phyloP scores from a whole-genome alignment of 345 rosid genomes.

The Eucalyptus erythrocorys region DNA sequence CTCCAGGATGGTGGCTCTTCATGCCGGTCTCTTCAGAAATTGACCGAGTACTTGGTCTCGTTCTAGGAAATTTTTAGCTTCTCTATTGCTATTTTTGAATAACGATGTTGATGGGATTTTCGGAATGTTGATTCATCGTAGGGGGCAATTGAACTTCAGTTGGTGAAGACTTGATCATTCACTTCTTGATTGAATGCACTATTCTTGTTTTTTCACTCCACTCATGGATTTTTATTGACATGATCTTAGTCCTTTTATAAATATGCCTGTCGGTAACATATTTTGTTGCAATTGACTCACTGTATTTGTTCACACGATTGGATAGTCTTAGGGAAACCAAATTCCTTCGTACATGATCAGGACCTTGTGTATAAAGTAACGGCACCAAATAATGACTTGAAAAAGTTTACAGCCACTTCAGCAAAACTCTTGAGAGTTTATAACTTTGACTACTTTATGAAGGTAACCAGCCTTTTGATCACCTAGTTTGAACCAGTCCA shows the following conservation, averaged over 20 bases:
- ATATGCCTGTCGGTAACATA: background rate
- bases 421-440: background rate
- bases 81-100: background rate
- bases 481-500: background rate
- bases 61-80: background rate
- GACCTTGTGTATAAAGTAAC: background rate
- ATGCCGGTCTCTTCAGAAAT: background rate
- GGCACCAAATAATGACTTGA: background rate
- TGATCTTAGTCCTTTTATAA: background rate
- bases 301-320: background rate
- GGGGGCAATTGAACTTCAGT: background rate
- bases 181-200: background rate
- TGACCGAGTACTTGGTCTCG: background rate
- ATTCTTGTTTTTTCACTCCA: background rate
- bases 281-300: background rate
- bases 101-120: background rate
- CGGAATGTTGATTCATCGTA: background rate
- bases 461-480: background rate
- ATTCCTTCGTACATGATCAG: background rate
- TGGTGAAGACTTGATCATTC: background rate
- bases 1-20: background rate
- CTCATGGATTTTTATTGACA: background rate
- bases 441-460: background rate
- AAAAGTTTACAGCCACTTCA: background rate
- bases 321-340: background rate